These are phyloP conservation scores for Eucalyptus dawsonii DNA, from an alignment of 345 rosid genomes.

Conservation along the genomic window DNA sequence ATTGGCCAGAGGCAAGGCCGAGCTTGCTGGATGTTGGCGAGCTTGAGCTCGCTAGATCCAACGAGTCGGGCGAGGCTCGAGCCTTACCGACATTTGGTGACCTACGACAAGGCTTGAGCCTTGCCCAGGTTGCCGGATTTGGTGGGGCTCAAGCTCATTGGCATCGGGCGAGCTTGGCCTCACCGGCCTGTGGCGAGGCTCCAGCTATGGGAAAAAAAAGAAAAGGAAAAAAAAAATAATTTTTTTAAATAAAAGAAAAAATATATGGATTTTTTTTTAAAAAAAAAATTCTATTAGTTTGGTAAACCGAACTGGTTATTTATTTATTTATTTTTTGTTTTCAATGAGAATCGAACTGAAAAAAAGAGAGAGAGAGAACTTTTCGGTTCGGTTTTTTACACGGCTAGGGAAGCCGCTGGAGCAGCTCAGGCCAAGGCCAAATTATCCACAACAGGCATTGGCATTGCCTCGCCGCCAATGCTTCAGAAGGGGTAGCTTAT, in stretches of 20 bases:
- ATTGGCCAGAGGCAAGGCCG: accelerated
- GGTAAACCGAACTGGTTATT: no score
- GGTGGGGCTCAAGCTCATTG: accelerated
- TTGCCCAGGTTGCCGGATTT: no score
- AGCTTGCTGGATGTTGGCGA: accelerated
- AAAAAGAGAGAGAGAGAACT: accelerated
- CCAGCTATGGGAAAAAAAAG: no score
- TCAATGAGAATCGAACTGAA: no score
- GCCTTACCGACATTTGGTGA: accelerated
- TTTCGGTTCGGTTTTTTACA: no score
- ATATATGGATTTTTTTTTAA: no score
- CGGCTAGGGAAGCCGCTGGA: background rate
- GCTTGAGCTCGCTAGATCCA: accelerated
- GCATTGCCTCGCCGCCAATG: background rate
- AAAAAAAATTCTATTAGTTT: no score
- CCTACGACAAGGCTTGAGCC: no score
- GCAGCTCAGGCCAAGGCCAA: background rate
- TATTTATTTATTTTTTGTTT: no score
- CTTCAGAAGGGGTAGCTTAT: background rate
- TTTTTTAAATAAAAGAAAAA: no score
- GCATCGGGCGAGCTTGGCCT: no score
- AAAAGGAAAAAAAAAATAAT: accelerated
- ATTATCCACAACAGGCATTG: background rate
- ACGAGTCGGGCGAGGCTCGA: no score
- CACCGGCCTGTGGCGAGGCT: accelerated